Percentiles rank a stretch among this genome's conserved stretches.
phyloP scores from a whole-genome alignment of 441 rosid genomes.

The Viola pubescens region DNA sequence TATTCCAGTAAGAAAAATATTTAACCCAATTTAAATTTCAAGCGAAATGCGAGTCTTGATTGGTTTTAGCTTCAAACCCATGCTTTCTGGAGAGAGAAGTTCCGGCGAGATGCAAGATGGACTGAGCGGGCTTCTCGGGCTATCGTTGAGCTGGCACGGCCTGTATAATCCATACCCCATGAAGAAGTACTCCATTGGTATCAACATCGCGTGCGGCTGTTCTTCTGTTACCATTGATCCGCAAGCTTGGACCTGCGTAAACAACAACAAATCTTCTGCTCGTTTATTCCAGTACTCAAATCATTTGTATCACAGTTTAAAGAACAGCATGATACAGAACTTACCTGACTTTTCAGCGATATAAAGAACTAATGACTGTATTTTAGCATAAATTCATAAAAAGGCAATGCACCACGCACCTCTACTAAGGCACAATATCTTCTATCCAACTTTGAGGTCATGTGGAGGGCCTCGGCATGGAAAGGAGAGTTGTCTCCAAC shows the following conservation, averaged over 20 bases:
- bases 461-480: conserved; percentile 67
- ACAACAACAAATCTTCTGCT: not conserved
- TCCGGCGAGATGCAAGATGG: conserved; percentile 76
- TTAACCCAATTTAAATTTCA: conserved; percentile 12
- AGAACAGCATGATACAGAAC: not conserved
- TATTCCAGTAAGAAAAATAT: not conserved
- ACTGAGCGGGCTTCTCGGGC: conserved; percentile 87
- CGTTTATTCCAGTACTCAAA: not conserved
- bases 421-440: conserved; percentile 79
- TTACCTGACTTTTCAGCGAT: not conserved
- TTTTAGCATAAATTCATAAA: not conserved
- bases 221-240: conserved; percentile 93
- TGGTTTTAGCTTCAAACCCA: conserved; percentile 94
- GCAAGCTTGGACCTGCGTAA: conserved; percentile 72
- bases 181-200: conserved; percentile 81
- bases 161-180: conserved; percentile 77
- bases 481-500: conserved; percentile 79
- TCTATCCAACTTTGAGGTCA: conserved; percentile 71
- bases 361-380: not conserved
- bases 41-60: conserved; percentile 58
- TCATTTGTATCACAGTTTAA: not conserved
- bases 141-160: conserved; percentile 44
- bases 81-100: conserved; percentile 94
- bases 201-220: conserved; percentile 94
- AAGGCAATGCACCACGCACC: conserved; percentile 27